Conservation (phyloP, 108 stramenopile species). For the Licmophora abbreviata region DNA sequence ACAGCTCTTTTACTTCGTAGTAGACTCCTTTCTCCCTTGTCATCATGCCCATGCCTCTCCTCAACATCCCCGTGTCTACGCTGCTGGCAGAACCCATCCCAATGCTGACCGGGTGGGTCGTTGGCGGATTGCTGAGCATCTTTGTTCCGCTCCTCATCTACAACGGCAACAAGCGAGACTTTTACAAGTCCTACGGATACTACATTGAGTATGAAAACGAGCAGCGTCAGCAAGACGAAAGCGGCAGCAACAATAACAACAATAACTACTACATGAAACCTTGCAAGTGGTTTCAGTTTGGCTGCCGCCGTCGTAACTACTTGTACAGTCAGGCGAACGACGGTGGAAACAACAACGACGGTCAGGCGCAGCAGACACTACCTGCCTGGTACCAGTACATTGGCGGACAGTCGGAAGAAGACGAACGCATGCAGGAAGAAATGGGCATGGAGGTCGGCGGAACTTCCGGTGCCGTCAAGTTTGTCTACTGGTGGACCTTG, state of each 20-base stretch:
- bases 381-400: slow-evolving; percentile 37
- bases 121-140: no score
- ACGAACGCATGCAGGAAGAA: slow-evolving; percentile 25
- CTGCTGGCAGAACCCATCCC: no score
- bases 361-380: slow-evolving; percentile 6
- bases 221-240: slow-evolving; percentile 31
- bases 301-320: slow-evolving; percentile 20
- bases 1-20: no score
- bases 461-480: slow-evolving; percentile 24
- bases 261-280: slow-evolving; percentile 10
- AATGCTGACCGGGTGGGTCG: no score
- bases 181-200: slow-evolving; percentile 26
- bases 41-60: no score
- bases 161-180: slow-evolving; percentile 20
- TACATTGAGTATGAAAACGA: slow-evolving; percentile 31
- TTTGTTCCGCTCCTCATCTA: slow-evolving; percentile 31
- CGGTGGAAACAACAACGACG: slow-evolving; percentile 10
- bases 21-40: no score
- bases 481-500: slow-evolving; percentile 43
- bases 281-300: slow-evolving; percentile 35
- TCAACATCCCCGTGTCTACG: no score
- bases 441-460: slow-evolving; percentile 16
- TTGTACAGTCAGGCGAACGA: slow-evolving; percentile 13
- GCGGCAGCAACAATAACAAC: slow-evolving; percentile 24
- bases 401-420: slow-evolving; percentile 25